Evolutionary conservation across 2,329 filamentous ascomycete species (phyloP).

Genomic region (Magnaporthiopsis rhizophila): DNA sequence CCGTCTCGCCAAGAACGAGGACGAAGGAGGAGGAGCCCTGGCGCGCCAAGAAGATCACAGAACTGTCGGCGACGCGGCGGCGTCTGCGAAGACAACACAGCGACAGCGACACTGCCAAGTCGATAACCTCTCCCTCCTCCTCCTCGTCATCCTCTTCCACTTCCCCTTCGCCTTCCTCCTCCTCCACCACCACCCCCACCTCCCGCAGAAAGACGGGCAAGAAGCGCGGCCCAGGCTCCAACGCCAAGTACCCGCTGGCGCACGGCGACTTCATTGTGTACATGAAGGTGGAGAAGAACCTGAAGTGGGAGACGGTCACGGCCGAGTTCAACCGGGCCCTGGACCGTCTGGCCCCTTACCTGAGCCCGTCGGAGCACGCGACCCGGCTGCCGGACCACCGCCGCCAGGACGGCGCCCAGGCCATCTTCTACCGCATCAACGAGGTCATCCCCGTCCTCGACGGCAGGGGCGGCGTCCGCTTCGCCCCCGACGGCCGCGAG

Average conservation of each 20-base stretch:
- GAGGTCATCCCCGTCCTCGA: conserved; percentile 1
- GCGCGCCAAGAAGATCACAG: not conserved
- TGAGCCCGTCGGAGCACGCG: conserved; percentile 1
- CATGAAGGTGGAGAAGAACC: conserved; percentile 4
- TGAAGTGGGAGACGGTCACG: not conserved
- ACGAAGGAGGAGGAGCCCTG: not conserved
- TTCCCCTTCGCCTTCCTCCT: not conserved
- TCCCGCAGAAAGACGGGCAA: no score
- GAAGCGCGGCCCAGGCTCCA: not conserved
- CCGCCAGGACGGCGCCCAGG: conserved; percentile 1
- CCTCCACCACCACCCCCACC: no score
- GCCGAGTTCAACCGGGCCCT: conserved; percentile 2
- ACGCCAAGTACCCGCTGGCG: conserved; percentile 4
- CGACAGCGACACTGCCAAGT: not conserved
- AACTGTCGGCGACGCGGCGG: not conserved
- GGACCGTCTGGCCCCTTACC: not conserved
- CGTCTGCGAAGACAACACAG: not conserved
- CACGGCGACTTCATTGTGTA: conserved; percentile 1
- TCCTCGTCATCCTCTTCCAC: no score
- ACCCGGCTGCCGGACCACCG: conserved; percentile 1
- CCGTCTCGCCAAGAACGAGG: no score
- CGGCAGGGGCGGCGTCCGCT: not conserved
- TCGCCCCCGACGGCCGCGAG: not conserved
- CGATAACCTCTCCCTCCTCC: no score
- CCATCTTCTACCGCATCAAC: conserved; percentile 6